phyloP scores from a whole-genome alignment of 2,329 filamentous ascomycete species.

The Aspergillus viridinutans region DNA sequence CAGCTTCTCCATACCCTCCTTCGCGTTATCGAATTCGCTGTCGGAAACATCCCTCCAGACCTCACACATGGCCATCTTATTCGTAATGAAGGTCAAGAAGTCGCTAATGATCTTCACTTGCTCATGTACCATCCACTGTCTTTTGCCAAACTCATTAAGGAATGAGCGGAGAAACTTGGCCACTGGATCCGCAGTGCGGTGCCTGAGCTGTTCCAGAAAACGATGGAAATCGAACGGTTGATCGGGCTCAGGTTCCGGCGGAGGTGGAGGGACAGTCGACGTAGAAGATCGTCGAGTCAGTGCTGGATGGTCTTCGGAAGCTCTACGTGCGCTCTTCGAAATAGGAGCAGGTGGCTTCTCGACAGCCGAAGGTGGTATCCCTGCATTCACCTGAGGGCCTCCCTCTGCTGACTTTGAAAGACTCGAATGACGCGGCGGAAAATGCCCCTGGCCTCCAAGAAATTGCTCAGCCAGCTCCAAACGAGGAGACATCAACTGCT shows the following conservation, averaged over 20 bases:
- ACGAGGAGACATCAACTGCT: constrained; percentile 89
- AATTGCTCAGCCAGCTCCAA: constrained; percentile 78
- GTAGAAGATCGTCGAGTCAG: constrained; percentile 31
- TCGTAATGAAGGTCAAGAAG: constrained; percentile 92
- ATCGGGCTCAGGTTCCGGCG: constrained; percentile 74
- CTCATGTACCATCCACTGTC: constrained; percentile 99
- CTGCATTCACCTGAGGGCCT: constrained; percentile 20
- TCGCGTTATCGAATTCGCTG: constrained; percentile 95
- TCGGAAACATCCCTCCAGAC: constrained; percentile 96
- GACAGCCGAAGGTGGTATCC: constrained; percentile 9
- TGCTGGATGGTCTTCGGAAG: constrained; percentile 22
- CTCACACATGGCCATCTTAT: constrained; percentile 97
- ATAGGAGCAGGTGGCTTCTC: constrained; percentile 22
- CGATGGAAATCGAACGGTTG: constrained; percentile 96
- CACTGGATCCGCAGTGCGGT: constrained; percentile 96
- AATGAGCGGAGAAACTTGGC: constrained; percentile 95
- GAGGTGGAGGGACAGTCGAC: constrained; percentile 51
- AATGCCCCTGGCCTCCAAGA: constrained; percentile 61
- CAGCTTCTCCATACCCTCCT: constrained; percentile 98
- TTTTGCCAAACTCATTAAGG: constrained; percentile 88
- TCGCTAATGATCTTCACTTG: constrained; percentile 98
- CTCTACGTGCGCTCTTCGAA: constrained; percentile 23
- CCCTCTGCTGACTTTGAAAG: constrained; percentile 51
- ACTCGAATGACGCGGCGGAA: constrained; percentile 81
- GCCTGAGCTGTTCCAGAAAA: constrained; percentile 90